Evolutionary conservation across 129 eudicot species (phyloP).

Genomic region (Mikania micrantha): DNA sequence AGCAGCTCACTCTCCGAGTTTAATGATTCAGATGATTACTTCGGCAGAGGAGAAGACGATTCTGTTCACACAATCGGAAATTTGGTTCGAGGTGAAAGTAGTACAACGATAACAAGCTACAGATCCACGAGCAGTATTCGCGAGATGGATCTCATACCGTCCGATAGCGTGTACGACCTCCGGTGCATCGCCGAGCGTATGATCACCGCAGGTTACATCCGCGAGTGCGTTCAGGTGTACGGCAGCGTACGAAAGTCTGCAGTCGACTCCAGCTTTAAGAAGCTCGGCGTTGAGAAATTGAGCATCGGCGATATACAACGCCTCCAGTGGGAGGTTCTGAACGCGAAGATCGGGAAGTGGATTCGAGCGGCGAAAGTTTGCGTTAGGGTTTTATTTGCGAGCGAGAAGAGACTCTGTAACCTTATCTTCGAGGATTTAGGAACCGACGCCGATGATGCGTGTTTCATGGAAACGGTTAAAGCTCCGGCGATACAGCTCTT

Average conservation of each 20-base stretch:
- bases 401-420: constrained; percentile 51
- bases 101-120: constrained; percentile 25
- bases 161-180: constrained; percentile 45
- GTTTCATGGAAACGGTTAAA: constrained; percentile 60
- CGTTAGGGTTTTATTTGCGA: constrained; percentile 49
- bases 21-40: neutral
- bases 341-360: constrained; percentile 56
- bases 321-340: constrained; percentile 52
- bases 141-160: constrained; percentile 55
- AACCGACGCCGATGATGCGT: constrained; percentile 33
- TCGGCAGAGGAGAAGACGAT: neutral
- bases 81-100: constrained; percentile 31
- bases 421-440: constrained; percentile 48
- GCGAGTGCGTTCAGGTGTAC: constrained; percentile 69
- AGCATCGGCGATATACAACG: constrained; percentile 66
- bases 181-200: constrained; percentile 60
- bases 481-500: constrained; percentile 59
- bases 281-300: constrained; percentile 49
- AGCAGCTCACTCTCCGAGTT: constrained; percentile 26
- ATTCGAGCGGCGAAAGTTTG: constrained; percentile 52
- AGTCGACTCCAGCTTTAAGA: constrained; percentile 36
- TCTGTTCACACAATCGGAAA: neutral
- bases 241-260: constrained; percentile 49
- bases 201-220: constrained; percentile 46
- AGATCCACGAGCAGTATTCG: constrained; percentile 58